These are phyloP conservation scores for Chenopodium formosanum DNA, from an alignment of 148 eudicot species.

Conservation along the genomic window DNA sequence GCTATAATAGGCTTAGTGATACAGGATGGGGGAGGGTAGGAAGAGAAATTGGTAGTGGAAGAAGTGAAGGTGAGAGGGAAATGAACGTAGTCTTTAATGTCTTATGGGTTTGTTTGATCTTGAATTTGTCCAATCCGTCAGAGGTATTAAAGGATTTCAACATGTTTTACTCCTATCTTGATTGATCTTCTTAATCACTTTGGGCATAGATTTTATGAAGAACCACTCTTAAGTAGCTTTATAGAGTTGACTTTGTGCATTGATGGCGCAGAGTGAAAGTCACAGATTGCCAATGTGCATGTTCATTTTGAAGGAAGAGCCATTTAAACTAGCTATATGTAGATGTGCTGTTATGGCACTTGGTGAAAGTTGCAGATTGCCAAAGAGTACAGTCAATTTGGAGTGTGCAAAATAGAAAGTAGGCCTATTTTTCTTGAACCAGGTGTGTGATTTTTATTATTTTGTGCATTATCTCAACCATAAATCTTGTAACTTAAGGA, in stretches of 20 bases:
- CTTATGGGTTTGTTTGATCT: background rate
- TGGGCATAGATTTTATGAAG: background rate
- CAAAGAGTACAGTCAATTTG: background rate
- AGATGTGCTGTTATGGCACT: background rate
- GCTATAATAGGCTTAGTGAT: background rate
- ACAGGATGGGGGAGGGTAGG: background rate
- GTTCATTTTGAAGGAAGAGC: background rate
- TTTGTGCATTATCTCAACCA: background rate
- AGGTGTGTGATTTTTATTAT: background rate
- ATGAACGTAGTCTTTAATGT: background rate
- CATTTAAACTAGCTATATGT: background rate
- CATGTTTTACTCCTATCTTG: background rate
- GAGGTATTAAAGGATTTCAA: background rate
- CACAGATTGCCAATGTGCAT: no score
- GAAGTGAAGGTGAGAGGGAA: background rate
- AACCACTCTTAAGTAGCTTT: no score
- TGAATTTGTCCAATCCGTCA: no score
- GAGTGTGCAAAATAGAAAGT: background rate
- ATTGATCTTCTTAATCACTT: background rate
- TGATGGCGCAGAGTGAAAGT: no score
- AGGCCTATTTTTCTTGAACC: background rate
- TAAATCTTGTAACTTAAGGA: background rate
- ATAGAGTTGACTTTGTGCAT: no score
- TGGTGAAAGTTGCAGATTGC: background rate
- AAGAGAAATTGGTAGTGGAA: background rate